phyloP scores from a whole-genome alignment of 2,329 filamentous ascomycete genomes.

The Alternaria alternata region DNA sequence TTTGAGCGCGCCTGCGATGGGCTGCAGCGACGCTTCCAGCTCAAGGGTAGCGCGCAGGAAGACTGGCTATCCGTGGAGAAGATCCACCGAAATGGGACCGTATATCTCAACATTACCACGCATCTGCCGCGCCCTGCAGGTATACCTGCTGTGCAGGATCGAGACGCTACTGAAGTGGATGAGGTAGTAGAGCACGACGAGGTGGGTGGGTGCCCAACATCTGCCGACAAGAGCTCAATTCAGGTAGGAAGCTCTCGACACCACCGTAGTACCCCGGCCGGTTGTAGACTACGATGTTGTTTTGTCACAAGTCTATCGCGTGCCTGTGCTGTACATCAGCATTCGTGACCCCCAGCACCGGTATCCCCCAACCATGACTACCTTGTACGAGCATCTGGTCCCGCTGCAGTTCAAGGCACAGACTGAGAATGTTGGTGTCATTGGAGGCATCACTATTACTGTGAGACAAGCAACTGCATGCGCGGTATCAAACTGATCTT shows the following conservation, averaged over 20 bases:
- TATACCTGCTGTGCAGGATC: not conserved
- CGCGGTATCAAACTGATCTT: not conserved
- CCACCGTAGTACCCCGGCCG: not conserved
- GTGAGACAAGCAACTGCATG: slow-evolving; percentile 29
- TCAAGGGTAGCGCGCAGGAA: slow-evolving; percentile 21
- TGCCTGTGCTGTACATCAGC: slow-evolving; percentile 56
- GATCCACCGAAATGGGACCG: slow-evolving; percentile 17
- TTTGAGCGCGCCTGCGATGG: slow-evolving; percentile 40
- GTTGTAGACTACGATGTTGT: slow-evolving; percentile 53
- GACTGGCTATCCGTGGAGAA: slow-evolving; percentile 37
- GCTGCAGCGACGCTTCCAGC: slow-evolving; percentile 27
- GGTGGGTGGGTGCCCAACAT: slow-evolving; percentile 7
- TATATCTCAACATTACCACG: slow-evolving; percentile 35
- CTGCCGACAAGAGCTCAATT: not conserved
- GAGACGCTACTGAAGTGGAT: slow-evolving; percentile 6
- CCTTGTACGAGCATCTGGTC: slow-evolving; percentile 50
- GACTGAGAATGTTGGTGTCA: slow-evolving; percentile 46
- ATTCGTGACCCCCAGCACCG: slow-evolving; percentile 39
- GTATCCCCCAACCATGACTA: slow-evolving; percentile 42
- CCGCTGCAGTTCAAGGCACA: slow-evolving; percentile 43
- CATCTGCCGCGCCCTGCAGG: slow-evolving; percentile 10
- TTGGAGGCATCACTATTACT: slow-evolving; percentile 51
- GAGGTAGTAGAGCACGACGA: slow-evolving; percentile 34
- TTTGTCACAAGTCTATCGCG: slow-evolving; percentile 55
- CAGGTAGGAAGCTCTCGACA: slow-evolving; percentile 27